Percentiles rank a stretch among this genome's conserved stretches.
phyloP scores from a whole-genome alignment of 140 eudicot genomes.

The Senecio squalidus region DNA sequence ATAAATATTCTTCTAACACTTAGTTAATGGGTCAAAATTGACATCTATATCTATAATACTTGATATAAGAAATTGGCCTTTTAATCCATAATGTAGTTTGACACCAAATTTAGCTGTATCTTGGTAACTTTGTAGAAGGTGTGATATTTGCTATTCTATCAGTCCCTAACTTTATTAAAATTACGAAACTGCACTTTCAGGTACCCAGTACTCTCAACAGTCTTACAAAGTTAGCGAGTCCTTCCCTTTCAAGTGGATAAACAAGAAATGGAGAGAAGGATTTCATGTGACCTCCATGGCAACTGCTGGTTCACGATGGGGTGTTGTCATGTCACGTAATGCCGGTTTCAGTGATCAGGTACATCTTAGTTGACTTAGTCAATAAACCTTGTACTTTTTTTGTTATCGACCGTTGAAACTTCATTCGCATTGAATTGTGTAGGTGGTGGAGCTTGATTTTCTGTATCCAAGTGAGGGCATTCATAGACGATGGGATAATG shows the following conservation, averaged over 20 bases:
- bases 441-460: conserved; percentile 11
- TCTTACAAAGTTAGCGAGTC: conserved; percentile 98
- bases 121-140: too few relatives aligned
- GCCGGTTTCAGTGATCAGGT: conserved; percentile 96
- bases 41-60: too few relatives aligned
- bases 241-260: conserved; percentile 96
- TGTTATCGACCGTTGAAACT: too few relatives aligned
- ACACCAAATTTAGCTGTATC: too few relatives aligned
- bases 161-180: neutral
- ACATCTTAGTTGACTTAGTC: too few relatives aligned
- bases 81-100: too few relatives aligned
- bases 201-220: conserved; percentile 88
- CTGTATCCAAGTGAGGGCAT: conserved; percentile 13
- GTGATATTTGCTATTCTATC: neutral
- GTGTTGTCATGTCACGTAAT: conserved; percentile 94
- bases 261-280: conserved; percentile 98
- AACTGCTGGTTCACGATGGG: conserved; percentile 94
- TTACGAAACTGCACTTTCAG: conserved; percentile 1
- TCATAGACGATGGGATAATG: conserved; percentile 15
- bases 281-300: conserved; percentile 98
- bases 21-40: too few relatives aligned
- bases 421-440: neutral
- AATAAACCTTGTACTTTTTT: too few relatives aligned
- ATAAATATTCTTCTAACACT: too few relatives aligned
- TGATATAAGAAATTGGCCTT: too few relatives aligned